phyloP scores from a whole-genome alignment of 2,329 filamentous ascomycete species.

The Fusarium pseudonygamai region DNA sequence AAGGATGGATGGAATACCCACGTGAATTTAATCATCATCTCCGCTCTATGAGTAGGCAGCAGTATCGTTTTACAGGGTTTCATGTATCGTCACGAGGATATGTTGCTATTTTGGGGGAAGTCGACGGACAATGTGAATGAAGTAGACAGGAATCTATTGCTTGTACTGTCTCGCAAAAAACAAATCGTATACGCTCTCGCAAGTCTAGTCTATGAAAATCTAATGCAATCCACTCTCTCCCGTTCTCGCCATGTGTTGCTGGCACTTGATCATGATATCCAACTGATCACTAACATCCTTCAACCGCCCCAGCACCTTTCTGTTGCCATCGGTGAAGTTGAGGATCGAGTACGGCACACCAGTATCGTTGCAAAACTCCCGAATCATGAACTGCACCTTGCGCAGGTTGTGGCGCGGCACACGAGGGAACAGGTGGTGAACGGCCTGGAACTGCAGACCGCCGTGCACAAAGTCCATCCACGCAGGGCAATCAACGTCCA shows the following conservation, averaged over 20 bases:
- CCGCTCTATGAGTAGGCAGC: too few relatives aligned
- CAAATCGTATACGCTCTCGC: constrained; percentile 1
- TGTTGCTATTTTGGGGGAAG: too few relatives aligned
- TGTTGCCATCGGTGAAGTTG: constrained; percentile 71
- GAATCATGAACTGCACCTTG: constrained; percentile 66
- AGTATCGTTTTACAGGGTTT: not conserved
- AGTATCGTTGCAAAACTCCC: constrained; percentile 71
- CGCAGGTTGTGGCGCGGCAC: constrained; percentile 75
- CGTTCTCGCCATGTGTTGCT: constrained; percentile 59
- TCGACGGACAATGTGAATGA: not conserved
- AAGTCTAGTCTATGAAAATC: constrained; percentile 7
- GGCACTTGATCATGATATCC: constrained; percentile 66
- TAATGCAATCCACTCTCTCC: constrained; percentile 54
- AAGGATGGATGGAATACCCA: not conserved
- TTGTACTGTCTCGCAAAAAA: constrained; percentile 9
- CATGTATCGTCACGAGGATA: not conserved
- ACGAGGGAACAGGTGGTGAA: constrained; percentile 76
- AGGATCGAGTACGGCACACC: constrained; percentile 70
- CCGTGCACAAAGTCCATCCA: constrained; percentile 80
- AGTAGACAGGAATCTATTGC: constrained; percentile 5
- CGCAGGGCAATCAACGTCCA: constrained; percentile 77
- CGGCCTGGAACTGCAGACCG: constrained; percentile 76
- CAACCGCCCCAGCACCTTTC: constrained; percentile 58
- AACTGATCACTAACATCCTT: constrained; percentile 70
- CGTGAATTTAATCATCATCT: not conserved